Conservation (phyloP, 75 land plant genomes). For the Pinus taeda region DNA sequence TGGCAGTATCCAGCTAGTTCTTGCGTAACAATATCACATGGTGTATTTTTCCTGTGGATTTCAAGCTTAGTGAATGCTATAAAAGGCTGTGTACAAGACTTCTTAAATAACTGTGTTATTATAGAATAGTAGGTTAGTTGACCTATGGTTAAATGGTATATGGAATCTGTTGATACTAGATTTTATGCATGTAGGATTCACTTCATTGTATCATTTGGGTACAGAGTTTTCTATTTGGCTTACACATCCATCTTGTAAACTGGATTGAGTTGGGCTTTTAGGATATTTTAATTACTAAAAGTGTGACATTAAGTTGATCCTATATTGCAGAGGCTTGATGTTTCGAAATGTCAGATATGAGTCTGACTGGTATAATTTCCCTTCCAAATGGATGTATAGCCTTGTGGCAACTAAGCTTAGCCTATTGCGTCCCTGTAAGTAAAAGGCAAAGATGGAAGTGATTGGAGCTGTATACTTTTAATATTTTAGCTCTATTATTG, state of each 20-base stretch:
- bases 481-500: not conserved
- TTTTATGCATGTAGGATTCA: not conserved
- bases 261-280: not conserved
- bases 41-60: not conserved
- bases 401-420: constrained; percentile 41
- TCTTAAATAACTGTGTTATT: no score
- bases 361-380: constrained; percentile 40
- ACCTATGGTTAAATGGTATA: no score
- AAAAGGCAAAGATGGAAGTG: not conserved
- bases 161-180: not conserved
- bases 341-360: constrained; percentile 55
- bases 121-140: not conserved
- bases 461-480: not conserved
- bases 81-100: no score
- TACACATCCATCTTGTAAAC: not conserved
- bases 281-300: not conserved
- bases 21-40: not conserved
- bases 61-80: no score
- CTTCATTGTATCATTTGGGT: not conserved
- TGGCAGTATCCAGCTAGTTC: no score
- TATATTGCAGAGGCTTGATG: constrained; percentile 41
- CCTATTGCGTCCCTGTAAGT: constrained; percentile 45
- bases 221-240: not conserved
- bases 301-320: not conserved
- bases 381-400: constrained; percentile 31